Evolutionary conservation across 1,284 basidiomycete genomes (phyloP).

Genomic region (Vanrija humicola): DNA sequence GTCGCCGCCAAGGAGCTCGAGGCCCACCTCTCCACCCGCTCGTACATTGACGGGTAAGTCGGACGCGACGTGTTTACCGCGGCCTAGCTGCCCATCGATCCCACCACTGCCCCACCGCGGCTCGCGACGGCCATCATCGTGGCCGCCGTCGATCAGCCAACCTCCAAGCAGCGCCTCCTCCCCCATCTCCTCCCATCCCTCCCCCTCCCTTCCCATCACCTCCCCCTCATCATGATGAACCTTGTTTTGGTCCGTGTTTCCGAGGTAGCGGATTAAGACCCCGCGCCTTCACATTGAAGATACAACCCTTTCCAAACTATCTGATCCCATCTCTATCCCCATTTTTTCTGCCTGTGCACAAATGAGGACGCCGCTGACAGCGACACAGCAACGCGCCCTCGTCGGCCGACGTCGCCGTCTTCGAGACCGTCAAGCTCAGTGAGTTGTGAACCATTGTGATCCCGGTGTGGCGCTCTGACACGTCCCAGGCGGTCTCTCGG

Average conservation of each 20-base stretch:
- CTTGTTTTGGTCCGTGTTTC: constrained; percentile 98
- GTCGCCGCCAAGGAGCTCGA: constrained; percentile 74
- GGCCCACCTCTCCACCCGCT: constrained; percentile 63
- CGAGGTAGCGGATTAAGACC: constrained; percentile 94
- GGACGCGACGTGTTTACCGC: neutral
- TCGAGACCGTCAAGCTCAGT: constrained; percentile 65
- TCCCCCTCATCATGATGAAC: constrained; percentile 59
- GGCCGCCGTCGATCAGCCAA: neutral
- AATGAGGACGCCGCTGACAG: constrained; percentile 16
- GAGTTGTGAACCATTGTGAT: constrained; percentile 72
- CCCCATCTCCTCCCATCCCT: neutral
- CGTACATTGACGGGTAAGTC: constrained; percentile 45
- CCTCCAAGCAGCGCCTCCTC: neutral
- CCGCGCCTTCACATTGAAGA: constrained; percentile 62
- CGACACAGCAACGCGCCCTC: constrained; percentile 78
- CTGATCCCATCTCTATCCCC: constrained; percentile 58
- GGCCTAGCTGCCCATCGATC: neutral
- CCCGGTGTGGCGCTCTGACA: constrained; percentile 92
- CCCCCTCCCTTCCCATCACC: neutral
- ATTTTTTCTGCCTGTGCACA: constrained; percentile 10
- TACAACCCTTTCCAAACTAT: constrained; percentile 64
- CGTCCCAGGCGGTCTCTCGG: constrained; percentile 59
- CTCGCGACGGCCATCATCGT: too few species aligned
- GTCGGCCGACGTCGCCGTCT: constrained; percentile 94
- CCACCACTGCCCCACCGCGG: neutral